phyloP scores from a whole-genome alignment of 805 yeast species.

The Wilhelminamyces savonicus region DNA sequence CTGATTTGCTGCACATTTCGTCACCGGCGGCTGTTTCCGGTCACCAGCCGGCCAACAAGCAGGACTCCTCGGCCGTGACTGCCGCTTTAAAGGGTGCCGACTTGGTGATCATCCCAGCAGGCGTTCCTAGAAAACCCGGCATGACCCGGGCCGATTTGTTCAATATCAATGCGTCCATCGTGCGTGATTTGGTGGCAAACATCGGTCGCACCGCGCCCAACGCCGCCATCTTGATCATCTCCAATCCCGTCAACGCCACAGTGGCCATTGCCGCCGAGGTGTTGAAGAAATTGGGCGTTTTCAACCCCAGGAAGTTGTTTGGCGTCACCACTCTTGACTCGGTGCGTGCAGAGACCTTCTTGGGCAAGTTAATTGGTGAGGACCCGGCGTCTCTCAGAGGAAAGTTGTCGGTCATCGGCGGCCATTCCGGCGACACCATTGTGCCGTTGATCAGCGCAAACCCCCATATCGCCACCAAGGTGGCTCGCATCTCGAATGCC shows the following conservation, averaged over 20 bases:
- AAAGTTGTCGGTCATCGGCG: conserved; percentile 38
- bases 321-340: conserved; percentile 43
- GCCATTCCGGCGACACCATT: conserved; percentile 43
- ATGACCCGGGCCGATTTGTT: conserved; percentile 44
- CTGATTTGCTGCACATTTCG: conserved; percentile 38
- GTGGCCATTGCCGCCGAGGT: conserved; percentile 46
- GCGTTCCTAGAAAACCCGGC: conserved; percentile 44
- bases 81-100: conserved; percentile 33
- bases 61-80: conserved; percentile 29
- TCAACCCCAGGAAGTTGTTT: conserved; percentile 39
- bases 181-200: conserved; percentile 37
- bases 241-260: conserved; percentile 42
- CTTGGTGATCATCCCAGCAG: conserved; percentile 41
- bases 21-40: conserved; percentile 36
- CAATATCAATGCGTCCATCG: conserved; percentile 40
- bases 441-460: conserved; percentile 29
- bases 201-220: conserved; percentile 33
- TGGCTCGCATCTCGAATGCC: conserved; percentile 8
- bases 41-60: conserved; percentile 33
- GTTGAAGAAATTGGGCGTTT: conserved; percentile 39
- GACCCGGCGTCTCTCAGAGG: conserved; percentile 30
- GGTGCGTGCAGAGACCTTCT: conserved; percentile 41
- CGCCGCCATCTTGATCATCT: conserved; percentile 39
- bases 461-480: conserved; percentile 11
- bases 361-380: conserved; percentile 29